phyloP scores from a whole-genome alignment of 805 yeast species.

The Metschnikowia aberdeeniae region DNA sequence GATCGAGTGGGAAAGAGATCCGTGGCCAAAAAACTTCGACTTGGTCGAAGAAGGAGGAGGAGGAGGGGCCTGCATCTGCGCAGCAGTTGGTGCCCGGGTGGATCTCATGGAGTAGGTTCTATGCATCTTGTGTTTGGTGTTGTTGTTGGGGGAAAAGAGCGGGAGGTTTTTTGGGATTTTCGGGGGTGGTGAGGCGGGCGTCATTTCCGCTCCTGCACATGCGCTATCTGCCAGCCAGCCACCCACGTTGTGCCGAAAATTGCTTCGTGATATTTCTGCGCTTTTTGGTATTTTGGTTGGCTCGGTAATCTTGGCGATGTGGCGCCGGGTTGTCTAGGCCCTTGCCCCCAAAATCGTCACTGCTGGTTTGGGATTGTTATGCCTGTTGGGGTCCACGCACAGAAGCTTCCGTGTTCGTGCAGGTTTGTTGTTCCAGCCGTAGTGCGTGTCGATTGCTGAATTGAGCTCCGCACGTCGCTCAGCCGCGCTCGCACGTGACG shows the following conservation, averaged over 20 bases:
- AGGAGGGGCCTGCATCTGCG: slow-evolving; percentile 89
- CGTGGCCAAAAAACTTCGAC: slow-evolving; percentile 86
- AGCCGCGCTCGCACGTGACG: too few species aligned
- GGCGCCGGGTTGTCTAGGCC: not conserved
- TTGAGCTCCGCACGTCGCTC: too few species aligned
- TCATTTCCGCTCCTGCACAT: slow-evolving; percentile 3
- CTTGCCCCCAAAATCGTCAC: not conserved
- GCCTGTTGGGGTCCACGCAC: slow-evolving; percentile 1
- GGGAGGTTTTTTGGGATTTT: not conserved
- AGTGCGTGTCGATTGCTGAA: not conserved
- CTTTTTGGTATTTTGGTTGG: not conserved
- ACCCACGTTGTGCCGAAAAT: not conserved
- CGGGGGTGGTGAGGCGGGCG: slow-evolving; percentile 4
- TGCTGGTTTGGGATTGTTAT: not conserved
- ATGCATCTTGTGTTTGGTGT: slow-evolving; percentile 60
- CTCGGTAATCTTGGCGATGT: not conserved
- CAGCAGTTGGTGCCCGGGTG: slow-evolving; percentile 94
- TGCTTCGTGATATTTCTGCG: not conserved
- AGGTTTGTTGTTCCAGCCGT: not conserved
- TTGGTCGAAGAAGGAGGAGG: slow-evolving; percentile 94
- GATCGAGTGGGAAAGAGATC: slow-evolving; percentile 55
- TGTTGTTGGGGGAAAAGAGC: not conserved
- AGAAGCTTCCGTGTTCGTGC: not conserved
- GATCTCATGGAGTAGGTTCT: slow-evolving; percentile 97
- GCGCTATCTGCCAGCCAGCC: slow-evolving; percentile 9